phyloP scores from a whole-genome alignment of 139 green algal genomes.

The Tetradesmus obliquus region DNA sequence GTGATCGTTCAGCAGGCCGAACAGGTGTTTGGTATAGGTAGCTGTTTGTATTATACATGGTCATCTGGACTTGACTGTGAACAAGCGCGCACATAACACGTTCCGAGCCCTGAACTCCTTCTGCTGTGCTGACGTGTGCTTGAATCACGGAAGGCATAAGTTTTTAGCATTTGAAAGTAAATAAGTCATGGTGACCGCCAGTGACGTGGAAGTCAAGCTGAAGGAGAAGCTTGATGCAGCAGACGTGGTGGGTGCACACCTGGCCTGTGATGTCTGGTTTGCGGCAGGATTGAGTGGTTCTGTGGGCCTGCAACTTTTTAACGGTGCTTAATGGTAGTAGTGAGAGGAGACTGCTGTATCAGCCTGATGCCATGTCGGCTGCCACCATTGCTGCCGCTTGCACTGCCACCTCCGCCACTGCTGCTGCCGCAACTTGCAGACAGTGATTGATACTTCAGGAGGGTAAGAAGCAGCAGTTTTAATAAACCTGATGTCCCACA shows the following conservation, averaged over 20 bases:
- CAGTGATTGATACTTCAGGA: slow-evolving; percentile 29
- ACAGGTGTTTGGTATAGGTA: no score
- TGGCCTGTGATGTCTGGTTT: background rate
- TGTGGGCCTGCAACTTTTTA: no score
- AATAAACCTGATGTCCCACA: no score
- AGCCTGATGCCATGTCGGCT: no score
- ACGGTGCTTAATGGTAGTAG: no score
- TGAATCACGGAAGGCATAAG: background rate
- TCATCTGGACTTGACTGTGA: background rate
- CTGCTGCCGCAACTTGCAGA: background rate
- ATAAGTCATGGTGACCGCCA: slow-evolving; percentile 3
- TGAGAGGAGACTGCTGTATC: no score
- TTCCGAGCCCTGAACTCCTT: background rate
- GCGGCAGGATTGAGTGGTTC: no score
- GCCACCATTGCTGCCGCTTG: background rate
- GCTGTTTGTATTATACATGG: no score
- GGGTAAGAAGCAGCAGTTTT: background rate
- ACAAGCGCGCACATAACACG: background rate
- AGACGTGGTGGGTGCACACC: slow-evolving; percentile 20
- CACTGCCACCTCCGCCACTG: background rate
- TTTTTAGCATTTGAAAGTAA: background rate
- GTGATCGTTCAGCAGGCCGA: background rate
- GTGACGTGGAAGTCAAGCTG: slow-evolving; percentile 6
- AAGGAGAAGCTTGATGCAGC: background rate
- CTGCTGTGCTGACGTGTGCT: background rate